Conservation (phyloP, 306 rosid species). For the Parietaria judaica region DNA sequence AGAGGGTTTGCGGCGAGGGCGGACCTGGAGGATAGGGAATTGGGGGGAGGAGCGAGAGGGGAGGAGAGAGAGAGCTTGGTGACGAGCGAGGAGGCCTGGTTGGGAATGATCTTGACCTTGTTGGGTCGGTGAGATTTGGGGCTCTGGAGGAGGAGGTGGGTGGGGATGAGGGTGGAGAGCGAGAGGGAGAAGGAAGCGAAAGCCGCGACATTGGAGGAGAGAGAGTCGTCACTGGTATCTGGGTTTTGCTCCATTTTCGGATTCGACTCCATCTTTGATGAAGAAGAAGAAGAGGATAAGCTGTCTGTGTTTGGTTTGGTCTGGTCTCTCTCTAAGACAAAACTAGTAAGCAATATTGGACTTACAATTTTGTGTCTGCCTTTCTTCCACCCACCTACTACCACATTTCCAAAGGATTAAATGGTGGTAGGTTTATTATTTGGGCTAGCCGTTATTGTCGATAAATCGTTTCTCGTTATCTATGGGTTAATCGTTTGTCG, state of each 20-base stretch:
- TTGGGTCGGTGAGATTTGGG: constrained; percentile 49
- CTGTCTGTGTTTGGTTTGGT: too few species aligned
- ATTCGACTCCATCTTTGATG: constrained; percentile 2
- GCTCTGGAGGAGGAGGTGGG: constrained; percentile 42
- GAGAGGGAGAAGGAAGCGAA: constrained; percentile 65
- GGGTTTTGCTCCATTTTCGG: constrained; percentile 29
- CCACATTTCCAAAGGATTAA: too few species aligned
- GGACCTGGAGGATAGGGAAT: constrained; percentile 50
- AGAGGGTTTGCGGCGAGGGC: constrained; percentile 65
- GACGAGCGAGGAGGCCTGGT: constrained; percentile 77
- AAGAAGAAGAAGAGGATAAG: too few species aligned
- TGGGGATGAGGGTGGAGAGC: constrained; percentile 43
- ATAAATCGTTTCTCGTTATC: too few species aligned
- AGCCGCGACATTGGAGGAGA: constrained; percentile 36
- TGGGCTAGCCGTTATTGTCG: too few species aligned
- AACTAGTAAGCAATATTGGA: too few species aligned
- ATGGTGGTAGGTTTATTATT: too few species aligned
- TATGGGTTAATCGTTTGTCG: too few species aligned
- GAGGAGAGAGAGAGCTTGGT: constrained; percentile 60
- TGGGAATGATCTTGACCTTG: constrained; percentile 50
- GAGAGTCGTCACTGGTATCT: constrained; percentile 38
- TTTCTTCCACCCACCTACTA: too few species aligned
- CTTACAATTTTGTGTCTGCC: too few species aligned
- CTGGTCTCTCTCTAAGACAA: too few species aligned
- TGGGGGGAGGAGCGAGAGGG: constrained; percentile 37